These are phyloP conservation scores for Stropharia rugosoannulata DNA, from an alignment of 768 basidiomycete genomes.

Conservation along the genomic window DNA sequence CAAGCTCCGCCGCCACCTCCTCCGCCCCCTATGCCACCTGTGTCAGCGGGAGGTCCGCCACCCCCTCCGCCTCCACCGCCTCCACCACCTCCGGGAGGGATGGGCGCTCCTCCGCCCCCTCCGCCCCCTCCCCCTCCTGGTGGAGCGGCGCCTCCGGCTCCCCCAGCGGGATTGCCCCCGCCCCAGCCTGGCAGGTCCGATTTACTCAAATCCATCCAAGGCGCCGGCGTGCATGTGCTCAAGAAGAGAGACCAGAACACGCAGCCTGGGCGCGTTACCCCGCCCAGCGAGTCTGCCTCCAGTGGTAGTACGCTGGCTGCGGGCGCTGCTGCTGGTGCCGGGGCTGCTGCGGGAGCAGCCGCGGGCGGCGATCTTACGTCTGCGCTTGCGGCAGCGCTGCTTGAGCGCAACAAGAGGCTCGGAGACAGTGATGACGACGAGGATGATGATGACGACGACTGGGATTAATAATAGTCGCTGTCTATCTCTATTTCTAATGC, in stretches of 20 bases:
- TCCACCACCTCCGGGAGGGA: slow-evolving; percentile 38
- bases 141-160: slow-evolving; percentile 24
- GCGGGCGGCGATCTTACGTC: slow-evolving; percentile 73
- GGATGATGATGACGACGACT: slow-evolving; percentile 71
- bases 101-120: slow-evolving; percentile 39
- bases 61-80: slow-evolving; percentile 32
- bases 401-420: slow-evolving; percentile 82
- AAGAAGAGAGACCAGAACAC: slow-evolving; percentile 53
- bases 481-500: neutral
- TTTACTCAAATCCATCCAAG: slow-evolving; percentile 80
- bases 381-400: slow-evolving; percentile 80
- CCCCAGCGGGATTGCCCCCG: slow-evolving; percentile 39
- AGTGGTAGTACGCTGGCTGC: slow-evolving; percentile 32
- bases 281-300: slow-evolving; percentile 31
- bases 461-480: slow-evolving; percentile 30
- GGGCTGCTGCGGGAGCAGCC: slow-evolving; percentile 36
- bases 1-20: slow-evolving; percentile 51
- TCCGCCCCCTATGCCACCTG: slow-evolving; percentile 31
- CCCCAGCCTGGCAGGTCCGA: slow-evolving; percentile 61
- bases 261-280: slow-evolving; percentile 30
- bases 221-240: slow-evolving; percentile 70
- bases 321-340: slow-evolving; percentile 33
- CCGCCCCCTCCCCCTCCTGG: slow-evolving; percentile 40
- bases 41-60: slow-evolving; percentile 17
- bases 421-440: slow-evolving; percentile 86